Conservation (phyloP, 768 basidiomycete genomes). For the Tephrocybe rancida region DNA sequence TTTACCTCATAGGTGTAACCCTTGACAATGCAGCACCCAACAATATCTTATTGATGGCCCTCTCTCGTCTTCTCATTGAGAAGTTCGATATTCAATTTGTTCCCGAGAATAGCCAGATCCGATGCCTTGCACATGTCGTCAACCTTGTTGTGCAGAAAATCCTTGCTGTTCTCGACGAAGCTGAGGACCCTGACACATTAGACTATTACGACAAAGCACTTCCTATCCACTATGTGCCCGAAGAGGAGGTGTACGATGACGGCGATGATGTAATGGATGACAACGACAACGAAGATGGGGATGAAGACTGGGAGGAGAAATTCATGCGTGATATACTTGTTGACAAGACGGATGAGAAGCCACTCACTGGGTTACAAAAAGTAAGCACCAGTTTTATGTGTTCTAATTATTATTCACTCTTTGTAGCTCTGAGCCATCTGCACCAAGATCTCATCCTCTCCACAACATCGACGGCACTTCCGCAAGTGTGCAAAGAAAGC, state of each 20-base stretch:
- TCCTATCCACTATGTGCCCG: constrained; percentile 30
- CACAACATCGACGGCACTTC: constrained; percentile 27
- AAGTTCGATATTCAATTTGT: constrained; percentile 26
- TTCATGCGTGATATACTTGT: not conserved
- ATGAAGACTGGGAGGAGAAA: not conserved
- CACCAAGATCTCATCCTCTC: constrained; percentile 33
- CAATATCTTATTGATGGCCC: constrained; percentile 30
- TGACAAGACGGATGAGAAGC: not conserved
- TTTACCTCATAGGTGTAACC: constrained; percentile 17
- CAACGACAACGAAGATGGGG: not conserved
- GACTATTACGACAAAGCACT: constrained; percentile 24
- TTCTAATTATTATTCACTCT: not conserved
- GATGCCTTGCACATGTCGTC: constrained; percentile 34
- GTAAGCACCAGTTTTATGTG: not conserved
- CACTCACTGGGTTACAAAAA: not conserved
- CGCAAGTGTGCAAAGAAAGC: constrained; percentile 6
- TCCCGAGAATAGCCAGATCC: constrained; percentile 32
- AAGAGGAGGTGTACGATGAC: not conserved
- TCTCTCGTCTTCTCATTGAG: constrained; percentile 19
- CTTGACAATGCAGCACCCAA: constrained; percentile 36
- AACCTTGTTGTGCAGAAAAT: constrained; percentile 33
- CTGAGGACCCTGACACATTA: constrained; percentile 1
- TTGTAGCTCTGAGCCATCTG: constrained; percentile 29
- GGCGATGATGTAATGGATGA: not conserved
- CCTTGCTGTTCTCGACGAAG: constrained; percentile 1